These are phyloP conservation scores for Sextonia rubra DNA, from an alignment of 164 flowering plant genomes.

Conservation along the genomic window DNA sequence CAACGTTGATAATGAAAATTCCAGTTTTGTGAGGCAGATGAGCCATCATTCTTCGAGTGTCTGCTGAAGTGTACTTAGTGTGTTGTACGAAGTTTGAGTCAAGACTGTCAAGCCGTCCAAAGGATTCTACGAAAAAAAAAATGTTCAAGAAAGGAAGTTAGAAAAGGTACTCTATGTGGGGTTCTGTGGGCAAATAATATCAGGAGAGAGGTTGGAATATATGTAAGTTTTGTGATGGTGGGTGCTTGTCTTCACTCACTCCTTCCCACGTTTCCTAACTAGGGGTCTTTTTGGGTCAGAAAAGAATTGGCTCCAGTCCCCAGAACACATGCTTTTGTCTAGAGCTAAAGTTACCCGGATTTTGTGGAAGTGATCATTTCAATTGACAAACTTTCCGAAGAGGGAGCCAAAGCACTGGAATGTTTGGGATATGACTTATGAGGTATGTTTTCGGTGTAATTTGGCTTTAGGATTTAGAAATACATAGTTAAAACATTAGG, in stretches of 20 bases:
- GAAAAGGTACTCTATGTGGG: constrained; percentile 15
- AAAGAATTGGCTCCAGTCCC: constrained; percentile 37
- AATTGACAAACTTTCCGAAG: constrained; percentile 10
- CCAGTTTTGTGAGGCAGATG: not conserved
- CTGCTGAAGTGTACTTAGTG: not conserved
- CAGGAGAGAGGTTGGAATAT: not conserved
- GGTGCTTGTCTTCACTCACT: constrained; percentile 1
- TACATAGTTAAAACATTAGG: no score
- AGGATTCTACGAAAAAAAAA: not conserved
- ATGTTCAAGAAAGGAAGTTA: not conserved
- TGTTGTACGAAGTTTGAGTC: not conserved
- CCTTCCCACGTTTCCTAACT: constrained; percentile 5
- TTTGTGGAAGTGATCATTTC: constrained; percentile 46
- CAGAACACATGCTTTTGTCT: constrained; percentile 34
- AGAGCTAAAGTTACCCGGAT: constrained; percentile 41
- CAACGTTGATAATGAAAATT: not conserved
- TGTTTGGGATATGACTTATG: no score
- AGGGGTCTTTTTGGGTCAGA: constrained; percentile 18
- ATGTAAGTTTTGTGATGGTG: constrained; percentile 9
- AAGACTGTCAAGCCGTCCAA: constrained; percentile 6
- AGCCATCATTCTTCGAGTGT: not conserved
- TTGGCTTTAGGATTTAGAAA: no score
- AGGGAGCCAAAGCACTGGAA: no score
- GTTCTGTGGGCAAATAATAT: constrained; percentile 3
- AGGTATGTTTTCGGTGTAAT: no score